Conservation (phyloP, 169 alveolate genomes). For the Eimeria praecox region DNA sequence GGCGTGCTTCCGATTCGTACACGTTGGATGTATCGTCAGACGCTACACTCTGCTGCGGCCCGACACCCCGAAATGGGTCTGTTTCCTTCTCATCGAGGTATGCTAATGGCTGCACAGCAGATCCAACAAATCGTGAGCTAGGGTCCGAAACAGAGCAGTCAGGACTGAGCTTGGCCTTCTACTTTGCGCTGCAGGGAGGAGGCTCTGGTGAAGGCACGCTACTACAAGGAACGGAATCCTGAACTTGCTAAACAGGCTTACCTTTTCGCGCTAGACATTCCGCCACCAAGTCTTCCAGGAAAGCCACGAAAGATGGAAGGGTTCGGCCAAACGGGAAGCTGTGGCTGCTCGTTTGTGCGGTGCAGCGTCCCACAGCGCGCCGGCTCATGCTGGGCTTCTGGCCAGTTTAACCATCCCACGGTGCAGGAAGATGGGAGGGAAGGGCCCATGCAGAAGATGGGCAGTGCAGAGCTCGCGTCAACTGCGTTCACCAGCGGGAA, state of each 20-base stretch:
- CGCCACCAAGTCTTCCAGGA: background rate
- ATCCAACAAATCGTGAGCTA: background rate
- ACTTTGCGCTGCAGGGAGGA: slow-evolving; percentile 73
- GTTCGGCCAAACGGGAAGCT: background rate
- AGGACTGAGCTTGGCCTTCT: background rate
- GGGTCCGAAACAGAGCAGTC: background rate
- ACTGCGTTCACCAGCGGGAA: slow-evolving; percentile 75
- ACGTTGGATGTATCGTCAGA: slow-evolving; percentile 42
- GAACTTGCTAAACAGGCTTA: slow-evolving; percentile 79
- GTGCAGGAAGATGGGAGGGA: background rate
- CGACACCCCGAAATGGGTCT: slow-evolving; percentile 1
- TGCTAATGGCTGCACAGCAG: background rate
- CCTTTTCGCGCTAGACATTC: slow-evolving; percentile 55
- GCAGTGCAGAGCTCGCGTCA: slow-evolving; percentile 64
- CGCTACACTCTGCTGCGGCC: slow-evolving; percentile 58
- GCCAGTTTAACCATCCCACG: background rate
- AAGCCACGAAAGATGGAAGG: background rate
- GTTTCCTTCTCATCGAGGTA: slow-evolving; percentile 64
- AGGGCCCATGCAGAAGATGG: slow-evolving; percentile 51
- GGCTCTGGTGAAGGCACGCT: slow-evolving; percentile 79
- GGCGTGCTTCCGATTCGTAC: slow-evolving; percentile 7
- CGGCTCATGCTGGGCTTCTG: slow-evolving; percentile 65
- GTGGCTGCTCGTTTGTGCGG: slow-evolving; percentile 68
- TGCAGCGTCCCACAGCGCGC: slow-evolving; percentile 69
- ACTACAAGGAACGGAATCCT: slow-evolving; percentile 73